Base-by-base conservation (phyloP, 164 flowering plant species). In the Amborella trichopoda region DNA sequence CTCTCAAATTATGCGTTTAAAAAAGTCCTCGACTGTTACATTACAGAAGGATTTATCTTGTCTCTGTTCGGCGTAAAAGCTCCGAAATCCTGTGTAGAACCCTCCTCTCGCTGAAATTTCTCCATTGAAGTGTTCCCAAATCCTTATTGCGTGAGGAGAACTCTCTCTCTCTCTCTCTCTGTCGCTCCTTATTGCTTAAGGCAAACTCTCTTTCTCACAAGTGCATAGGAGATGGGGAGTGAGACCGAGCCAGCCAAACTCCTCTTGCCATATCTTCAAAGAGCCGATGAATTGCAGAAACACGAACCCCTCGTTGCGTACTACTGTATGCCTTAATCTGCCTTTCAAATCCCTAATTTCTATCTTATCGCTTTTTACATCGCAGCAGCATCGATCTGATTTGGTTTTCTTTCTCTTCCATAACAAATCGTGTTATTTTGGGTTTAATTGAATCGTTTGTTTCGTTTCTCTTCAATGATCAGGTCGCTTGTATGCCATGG, bases 401-500 rank as follows among this genome's bases (percentile, higher is more conserved):
- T n/a, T n/a, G n/a, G n/a, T n/a, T n/a, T n/a, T n/a, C n/a, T n/a
- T n/a, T n/a, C n/a, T n/a, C n/a, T n/a, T n/a, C n/a, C n/a, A n/a
- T n/a, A n/a, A n/a, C n/a, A n/a, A n/a, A n/a, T n/a, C n/a, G n/a
- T n/a, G n/a, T n/a, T n/a, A n/a, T n/a, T n/a, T n/a, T n/a, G n/a
- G n/a, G n/a, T n/a, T n/a, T n/a, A n/a, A n/a, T n/a, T n/a, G n/a
- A n/a, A n/a, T n/a, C n/a, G n/a, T n/a, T n/a, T n/a, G n/a, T n/a
- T n/a, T n/a, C n/a, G n/a, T n/a, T n/a, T n/a, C 22, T 37, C 13
- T 9, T 40, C 23, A n/a, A n/a, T n/a, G n/a, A n/a, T n/a, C 48
- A 91, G 99, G 96, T 69, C 87, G 99, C 52, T 63, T 93, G 39
- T 93, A 85, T 51, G 97, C 94, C 45, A 88, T 88, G 99, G 97